Evolutionary conservation across 2,329 filamentous ascomycete genomes (phyloP).

Genomic region (Sporothrix inflata): DNA sequence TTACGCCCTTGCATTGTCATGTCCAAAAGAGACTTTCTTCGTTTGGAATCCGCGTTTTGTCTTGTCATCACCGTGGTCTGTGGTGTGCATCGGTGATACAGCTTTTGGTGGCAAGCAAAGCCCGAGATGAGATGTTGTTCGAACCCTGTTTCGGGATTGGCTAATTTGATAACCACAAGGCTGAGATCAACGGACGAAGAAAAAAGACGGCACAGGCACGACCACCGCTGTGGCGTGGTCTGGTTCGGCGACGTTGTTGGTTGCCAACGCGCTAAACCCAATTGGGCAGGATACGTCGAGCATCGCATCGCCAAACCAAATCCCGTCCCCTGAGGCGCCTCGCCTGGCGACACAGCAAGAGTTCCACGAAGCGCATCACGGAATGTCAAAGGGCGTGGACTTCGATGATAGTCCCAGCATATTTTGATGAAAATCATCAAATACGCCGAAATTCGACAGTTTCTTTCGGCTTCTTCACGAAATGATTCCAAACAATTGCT

Average conservation of each 20-base stretch:
- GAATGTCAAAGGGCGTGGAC: neutral
- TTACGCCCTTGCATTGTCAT: neutral
- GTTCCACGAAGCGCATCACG: neutral
- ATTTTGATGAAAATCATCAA: neutral
- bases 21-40: neutral
- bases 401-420: too few relatives aligned
- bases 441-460: neutral
- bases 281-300: neutral
- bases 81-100: neutral
- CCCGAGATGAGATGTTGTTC: neutral
- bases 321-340: neutral
- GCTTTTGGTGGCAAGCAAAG: neutral
- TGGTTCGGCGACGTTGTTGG: neutral
- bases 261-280: neutral
- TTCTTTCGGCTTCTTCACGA: neutral
- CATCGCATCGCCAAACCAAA: slow-evolving; percentile 10
- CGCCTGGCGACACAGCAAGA: neutral
- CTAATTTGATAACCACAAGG: neutral
- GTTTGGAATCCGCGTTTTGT: neutral
- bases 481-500: neutral
- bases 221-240: neutral
- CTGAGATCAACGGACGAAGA: neutral
- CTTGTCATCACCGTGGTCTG: neutral
- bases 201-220: too few relatives aligned
- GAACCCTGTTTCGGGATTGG: neutral